Evolutionary conservation across 108 stramenopile genomes (phyloP), one percentile per base, ranked within the genome.

Genomic region (Craspedostauros australis): DNA sequence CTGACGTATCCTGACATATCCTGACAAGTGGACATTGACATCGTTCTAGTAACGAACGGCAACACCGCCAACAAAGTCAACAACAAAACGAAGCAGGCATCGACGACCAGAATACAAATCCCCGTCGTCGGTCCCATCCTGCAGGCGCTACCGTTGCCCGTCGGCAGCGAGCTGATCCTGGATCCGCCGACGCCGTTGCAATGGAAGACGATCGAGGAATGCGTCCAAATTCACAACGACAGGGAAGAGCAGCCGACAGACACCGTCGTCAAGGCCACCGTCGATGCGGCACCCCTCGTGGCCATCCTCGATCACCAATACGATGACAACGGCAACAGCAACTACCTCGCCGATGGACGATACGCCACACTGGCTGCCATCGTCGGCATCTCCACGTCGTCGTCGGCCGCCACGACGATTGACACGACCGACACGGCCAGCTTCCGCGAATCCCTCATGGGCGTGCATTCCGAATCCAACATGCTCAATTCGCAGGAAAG

Each of bases 361-460:
- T 77, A 67, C 53, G 80, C 80, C 9, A 76, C 80, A 0, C 66
- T 86, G 19, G 77, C 84, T 5, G 75, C 84, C 16, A 58, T 86
- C 26, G 75, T 76, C 46, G 70, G 69, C 8, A 54, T 70, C 6
- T 28, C 14, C 18, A 45, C 62, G 16, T n/a, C n/a, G n/a, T n/a
- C n/a, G n/a, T n/a, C n/a, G n/a, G 39, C 24, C 11, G 39, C 6
- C 5, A 20, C 7, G 2, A 8, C 36, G 9, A 39, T 61, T 15
- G 60, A 61, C 20, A 50, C 60, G 38, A 38, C 19, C 26, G 68
- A 60, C 14, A 6, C 38, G 8, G 52, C 60, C 12, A 50, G 51
- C 22, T 65, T 74, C 31, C 38, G 54, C 55, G 68, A 76, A 50
- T 68, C 61, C 1, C 30, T 61, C 22, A 50, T 37, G 20, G n/a